phyloP scores from a whole-genome alignment of 176 grass and related monocot species.

The Coix lacrymajobi region DNA sequence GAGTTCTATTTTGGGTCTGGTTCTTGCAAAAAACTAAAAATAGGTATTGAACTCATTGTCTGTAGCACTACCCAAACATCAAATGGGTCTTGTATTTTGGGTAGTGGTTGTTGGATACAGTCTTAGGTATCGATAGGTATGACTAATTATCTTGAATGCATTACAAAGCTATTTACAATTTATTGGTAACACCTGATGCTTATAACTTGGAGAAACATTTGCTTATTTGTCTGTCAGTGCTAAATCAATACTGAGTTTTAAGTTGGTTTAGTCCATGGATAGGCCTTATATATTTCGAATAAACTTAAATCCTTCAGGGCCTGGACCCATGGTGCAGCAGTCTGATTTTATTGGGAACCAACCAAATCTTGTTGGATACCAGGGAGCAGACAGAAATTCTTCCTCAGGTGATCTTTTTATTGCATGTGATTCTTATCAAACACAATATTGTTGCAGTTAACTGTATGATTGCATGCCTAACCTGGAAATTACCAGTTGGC shows the following conservation, averaged over 20 bases:
- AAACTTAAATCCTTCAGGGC: slow-evolving; percentile 16
- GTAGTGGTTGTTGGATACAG: too few relatives aligned
- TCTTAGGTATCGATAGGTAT: not conserved
- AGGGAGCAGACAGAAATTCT: slow-evolving; percentile 20
- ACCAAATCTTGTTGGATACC: slow-evolving; percentile 33
- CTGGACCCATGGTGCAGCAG: slow-evolving; percentile 21
- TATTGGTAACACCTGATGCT: not conserved
- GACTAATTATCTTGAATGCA: not conserved
- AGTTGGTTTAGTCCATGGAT: not conserved
- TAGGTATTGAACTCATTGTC: too few relatives aligned
- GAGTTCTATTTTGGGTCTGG: too few relatives aligned
- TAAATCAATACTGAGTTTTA: not conserved
- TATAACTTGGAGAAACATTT: not conserved
- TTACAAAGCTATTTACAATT: not conserved
- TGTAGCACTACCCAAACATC: too few relatives aligned
- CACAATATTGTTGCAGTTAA: not conserved
- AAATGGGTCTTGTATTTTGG: too few relatives aligned
- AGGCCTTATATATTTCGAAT: slow-evolving; percentile 3
- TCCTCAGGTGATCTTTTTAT: slow-evolving; percentile 40
- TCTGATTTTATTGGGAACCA: slow-evolving; percentile 36
- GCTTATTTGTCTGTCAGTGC: not conserved
- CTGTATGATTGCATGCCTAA: not conserved
- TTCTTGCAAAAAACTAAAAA: too few relatives aligned
- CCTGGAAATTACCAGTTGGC: not conserved
- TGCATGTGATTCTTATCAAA: slow-evolving; percentile 3